Evolutionary conservation across 495 filamentous ascomycete species (phyloP).

Genomic region (Penicillium goetzii): DNA sequence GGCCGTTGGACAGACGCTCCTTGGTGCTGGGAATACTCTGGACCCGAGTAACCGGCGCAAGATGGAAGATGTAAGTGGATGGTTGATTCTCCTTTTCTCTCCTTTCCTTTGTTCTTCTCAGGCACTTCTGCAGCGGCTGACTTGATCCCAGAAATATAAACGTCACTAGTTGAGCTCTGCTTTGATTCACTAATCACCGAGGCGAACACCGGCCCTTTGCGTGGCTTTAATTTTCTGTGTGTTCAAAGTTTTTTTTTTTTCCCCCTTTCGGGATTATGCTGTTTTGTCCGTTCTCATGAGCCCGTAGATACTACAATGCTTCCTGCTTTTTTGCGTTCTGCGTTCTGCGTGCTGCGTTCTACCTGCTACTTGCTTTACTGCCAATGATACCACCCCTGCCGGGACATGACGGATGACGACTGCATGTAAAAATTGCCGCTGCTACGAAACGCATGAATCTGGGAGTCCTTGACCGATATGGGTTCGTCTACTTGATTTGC

Average conservation of each 20-base stretch:
- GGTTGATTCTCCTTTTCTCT: neutral
- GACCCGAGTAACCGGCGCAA: constrained; percentile 81
- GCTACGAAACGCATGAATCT: constrained; percentile 15
- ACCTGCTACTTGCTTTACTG: constrained; percentile 11
- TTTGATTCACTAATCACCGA: neutral
- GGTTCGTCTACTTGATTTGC: neutral
- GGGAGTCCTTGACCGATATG: constrained; percentile 12
- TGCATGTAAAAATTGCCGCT: constrained; percentile 18
- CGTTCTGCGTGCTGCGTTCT: neutral
- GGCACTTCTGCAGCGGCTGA: constrained; percentile 12
- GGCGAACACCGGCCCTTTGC: neutral
- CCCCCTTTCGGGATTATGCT: neutral
- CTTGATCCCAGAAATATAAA: constrained; percentile 46
- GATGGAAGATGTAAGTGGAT: constrained; percentile 79
- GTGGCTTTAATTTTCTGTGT: neutral
- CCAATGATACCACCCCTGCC: constrained; percentile 21
- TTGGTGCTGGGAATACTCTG: constrained; percentile 92
- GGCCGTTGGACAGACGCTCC: constrained; percentile 83
- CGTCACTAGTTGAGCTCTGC: constrained; percentile 33
- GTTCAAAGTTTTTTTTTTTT: neutral
- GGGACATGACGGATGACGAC: constrained; percentile 7
- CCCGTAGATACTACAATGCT: constrained; percentile 14
- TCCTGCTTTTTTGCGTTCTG: neutral
- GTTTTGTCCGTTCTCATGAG: constrained; percentile 6
- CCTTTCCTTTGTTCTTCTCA: neutral